phyloP scores from a whole-genome alignment of 495 filamentous ascomycete species.

The Podospora sp. region DNA sequence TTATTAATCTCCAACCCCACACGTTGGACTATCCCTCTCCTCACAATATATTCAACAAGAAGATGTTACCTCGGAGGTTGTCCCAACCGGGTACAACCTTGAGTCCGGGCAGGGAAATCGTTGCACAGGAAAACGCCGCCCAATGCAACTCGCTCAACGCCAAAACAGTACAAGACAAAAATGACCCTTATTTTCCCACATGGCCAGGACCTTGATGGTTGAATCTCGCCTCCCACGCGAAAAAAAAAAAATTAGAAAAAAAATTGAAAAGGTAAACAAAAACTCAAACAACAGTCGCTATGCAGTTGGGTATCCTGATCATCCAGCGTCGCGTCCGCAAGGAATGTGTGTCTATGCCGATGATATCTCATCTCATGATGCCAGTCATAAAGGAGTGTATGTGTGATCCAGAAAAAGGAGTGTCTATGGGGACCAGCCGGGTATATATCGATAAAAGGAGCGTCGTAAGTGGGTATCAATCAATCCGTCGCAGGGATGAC shows the following conservation, averaged over 20 bases:
- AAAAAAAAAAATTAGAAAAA: conserved; percentile 3
- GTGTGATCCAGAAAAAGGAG: conserved; percentile 43
- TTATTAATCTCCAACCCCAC: not conserved
- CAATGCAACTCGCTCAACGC: conserved; percentile 23
- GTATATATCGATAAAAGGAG: conserved; percentile 42
- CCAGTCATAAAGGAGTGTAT: conserved; percentile 38
- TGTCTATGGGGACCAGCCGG: conserved; percentile 50
- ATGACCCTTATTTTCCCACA: conserved; percentile 9
- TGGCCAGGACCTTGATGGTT: conserved; percentile 9
- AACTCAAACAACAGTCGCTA: conserved; percentile 52
- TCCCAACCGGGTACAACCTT: not conserved
- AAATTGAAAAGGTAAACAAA: conserved; percentile 22
- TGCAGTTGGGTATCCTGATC: conserved; percentile 53
- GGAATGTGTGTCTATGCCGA: conserved; percentile 41
- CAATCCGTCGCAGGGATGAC: conserved; percentile 37
- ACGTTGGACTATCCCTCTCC: not conserved
- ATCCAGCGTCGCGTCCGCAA: conserved; percentile 35
- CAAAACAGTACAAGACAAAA: conserved; percentile 9
- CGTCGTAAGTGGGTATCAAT: conserved; percentile 50
- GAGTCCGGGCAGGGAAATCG: conserved; percentile 2
- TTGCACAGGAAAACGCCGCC: conserved; percentile 25
- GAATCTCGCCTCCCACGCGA: not conserved
- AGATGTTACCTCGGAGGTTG: not conserved
- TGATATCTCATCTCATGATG: conserved; percentile 31
- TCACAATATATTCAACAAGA: not conserved